These are phyloP conservation scores for Lithospermum erythrorhizon DNA, from an alignment of 257 asterid species.

Conservation along the genomic window DNA sequence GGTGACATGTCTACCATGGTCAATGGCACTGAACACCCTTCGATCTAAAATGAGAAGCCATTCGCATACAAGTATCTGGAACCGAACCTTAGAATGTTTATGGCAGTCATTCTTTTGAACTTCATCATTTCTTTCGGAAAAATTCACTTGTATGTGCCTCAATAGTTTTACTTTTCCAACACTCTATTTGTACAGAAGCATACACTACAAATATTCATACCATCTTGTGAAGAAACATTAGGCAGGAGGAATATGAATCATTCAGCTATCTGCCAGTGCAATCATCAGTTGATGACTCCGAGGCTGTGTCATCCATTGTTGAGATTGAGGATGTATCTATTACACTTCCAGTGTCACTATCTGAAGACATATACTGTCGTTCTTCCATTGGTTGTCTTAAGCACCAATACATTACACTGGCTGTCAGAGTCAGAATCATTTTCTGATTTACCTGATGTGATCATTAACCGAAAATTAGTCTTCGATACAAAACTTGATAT, in stretches of 20 bases:
- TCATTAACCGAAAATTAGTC: slow-evolving; percentile 1
- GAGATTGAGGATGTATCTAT: slow-evolving; percentile 30
- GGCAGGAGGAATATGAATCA: slow-evolving; percentile 21
- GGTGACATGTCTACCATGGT: neutral
- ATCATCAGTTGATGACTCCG: slow-evolving; percentile 76
- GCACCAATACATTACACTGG: slow-evolving; percentile 45
- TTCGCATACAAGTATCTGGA: too few species aligned
- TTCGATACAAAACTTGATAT: neutral
- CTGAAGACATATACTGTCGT: slow-evolving; percentile 20
- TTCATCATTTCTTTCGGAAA: slow-evolving; percentile 36
- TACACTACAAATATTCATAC: slow-evolving; percentile 22
- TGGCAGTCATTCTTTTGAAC: slow-evolving; percentile 23
- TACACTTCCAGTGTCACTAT: slow-evolving; percentile 22
- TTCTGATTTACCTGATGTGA: slow-evolving; percentile 34
- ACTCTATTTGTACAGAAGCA: slow-evolving; percentile 9
- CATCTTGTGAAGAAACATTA: slow-evolving; percentile 6
- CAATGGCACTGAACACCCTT: neutral
- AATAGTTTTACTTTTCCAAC: slow-evolving; percentile 23
- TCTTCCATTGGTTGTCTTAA: slow-evolving; percentile 33
- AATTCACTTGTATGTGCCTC: slow-evolving; percentile 14
- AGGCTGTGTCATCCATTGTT: slow-evolving; percentile 60
- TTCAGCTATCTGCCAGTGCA: slow-evolving; percentile 35
- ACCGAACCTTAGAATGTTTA: too few species aligned
- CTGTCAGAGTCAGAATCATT: slow-evolving; percentile 39
- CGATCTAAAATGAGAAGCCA: too few species aligned